Base-by-base conservation (phyloP, 2,329 filamentous ascomycete species). In the Leptoxyphium fumago region DNA sequence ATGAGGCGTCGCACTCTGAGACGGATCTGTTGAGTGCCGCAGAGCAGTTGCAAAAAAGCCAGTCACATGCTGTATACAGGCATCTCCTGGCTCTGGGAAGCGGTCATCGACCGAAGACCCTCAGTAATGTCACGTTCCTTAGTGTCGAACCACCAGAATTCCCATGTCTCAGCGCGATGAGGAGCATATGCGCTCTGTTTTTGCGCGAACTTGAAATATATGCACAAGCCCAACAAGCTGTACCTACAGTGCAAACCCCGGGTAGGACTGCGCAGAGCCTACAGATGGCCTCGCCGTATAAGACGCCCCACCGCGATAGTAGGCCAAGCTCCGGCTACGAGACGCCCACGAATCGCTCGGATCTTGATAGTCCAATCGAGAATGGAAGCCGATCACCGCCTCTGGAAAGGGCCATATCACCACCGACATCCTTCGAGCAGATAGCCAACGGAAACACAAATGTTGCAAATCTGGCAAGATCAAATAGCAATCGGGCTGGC, bases 221-320 rank as follows among this genome's bases (percentile, higher is more conserved):
- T 42, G 67, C 68, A 29, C 66, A 62, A 46, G 71, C 69, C 5
- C 60, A 70, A 42, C 65, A 69, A 54, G 68, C 63, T 10, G 58
- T 70, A 39, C 79, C 80, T 3, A 79, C 76, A 3, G 79, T 95
- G 46, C 83, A 89, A 49, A 88, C 85, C 0, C 85, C 85, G 0
- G 80, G 75, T 8, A 58, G 54, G 42, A 55, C 51, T 17, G 50
- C 50, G 66, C 75, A 52, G 38, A 48, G 45, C 58, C 57, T 46
- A 61, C 68, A 49, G 62, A 62, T 67, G 57, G 61, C 39, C 2
- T 41, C 41, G 15, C 53, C 52, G 2, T 13, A 53, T 21, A 52
- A 49, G 2, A 18, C 14, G 11, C 14, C 14, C 18, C 51, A 54
- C 15, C 43, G 48, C 32, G 55, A 57, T 36, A 48, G 42, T 29